Conservation (phyloP, 2,329 filamentous ascomycete species). For the Bipolaris oryzae region DNA sequence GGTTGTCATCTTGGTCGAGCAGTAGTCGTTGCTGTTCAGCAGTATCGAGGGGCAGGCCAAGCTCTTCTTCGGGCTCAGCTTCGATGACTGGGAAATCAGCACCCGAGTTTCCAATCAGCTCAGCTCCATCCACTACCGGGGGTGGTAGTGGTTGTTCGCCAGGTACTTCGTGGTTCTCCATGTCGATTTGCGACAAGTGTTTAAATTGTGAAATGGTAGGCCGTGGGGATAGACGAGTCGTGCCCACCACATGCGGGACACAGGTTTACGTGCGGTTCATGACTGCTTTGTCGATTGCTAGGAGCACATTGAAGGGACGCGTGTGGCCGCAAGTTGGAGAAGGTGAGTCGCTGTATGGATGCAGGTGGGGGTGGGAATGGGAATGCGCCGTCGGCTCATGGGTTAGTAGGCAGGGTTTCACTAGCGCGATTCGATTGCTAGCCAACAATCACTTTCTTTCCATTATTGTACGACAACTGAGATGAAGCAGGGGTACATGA, state of each 20-base stretch:
- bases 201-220: constrained; percentile 19
- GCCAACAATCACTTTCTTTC: neutral
- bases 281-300: neutral
- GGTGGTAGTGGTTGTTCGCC: constrained; percentile 40
- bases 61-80: constrained; percentile 39
- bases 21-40: constrained; percentile 43
- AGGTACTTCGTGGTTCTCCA: constrained; percentile 34
- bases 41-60: constrained; percentile 46
- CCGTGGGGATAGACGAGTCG: constrained; percentile 18
- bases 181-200: constrained; percentile 24
- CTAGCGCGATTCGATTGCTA: constrained; percentile 6
- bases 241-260: constrained; percentile 33
- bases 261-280: constrained; percentile 31
- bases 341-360: constrained; percentile 14
- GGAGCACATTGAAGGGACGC: neutral
- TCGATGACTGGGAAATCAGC: constrained; percentile 42
- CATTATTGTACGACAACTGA: neutral
- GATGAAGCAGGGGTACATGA: constrained; percentile 1
- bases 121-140: constrained; percentile 46
- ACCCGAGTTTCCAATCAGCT: constrained; percentile 41
- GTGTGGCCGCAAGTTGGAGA: constrained; percentile 8
- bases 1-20: constrained; percentile 28
- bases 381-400: constrained; percentile 23
- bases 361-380: constrained; percentile 19
- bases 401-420: constrained; percentile 11